Base-by-base conservation (phyloP, 1,284 basidiomycete genomes). In the Schizopora paradoxa region DNA sequence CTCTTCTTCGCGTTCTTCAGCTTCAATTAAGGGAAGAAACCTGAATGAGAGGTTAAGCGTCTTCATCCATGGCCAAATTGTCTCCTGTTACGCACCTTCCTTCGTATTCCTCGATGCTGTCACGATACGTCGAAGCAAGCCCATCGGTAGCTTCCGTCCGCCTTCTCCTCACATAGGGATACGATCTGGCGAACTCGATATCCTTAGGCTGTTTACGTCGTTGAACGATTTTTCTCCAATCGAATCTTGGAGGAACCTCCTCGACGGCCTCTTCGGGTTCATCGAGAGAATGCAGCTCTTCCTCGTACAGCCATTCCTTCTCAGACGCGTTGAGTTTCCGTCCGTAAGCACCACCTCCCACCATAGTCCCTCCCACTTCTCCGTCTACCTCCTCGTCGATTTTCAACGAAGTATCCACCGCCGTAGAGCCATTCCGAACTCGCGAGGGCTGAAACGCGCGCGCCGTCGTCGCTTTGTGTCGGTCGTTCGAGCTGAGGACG, bases 1-100 rank as follows among this genome's bases (percentile, higher is more conserved):
- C 53, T 82, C 77, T 31, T 76, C 77, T 54, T 86, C 77, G 1
- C 66, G 67, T 58, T 82, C 78, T 62, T 91, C 88, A 2, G 74
- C 70, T 13, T 69, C 62, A 2, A 91, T 60, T 3, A 90, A 66
- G 0, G 76, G 72, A 13, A 75, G 31, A 58, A 88, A 91, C 40
- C 86, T 89, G 7, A 31, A 21, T 6, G 8, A 32, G 31, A 16
- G 33, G 35, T 39, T 42, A 14, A 31, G 33, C 18, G n/a, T n/a
- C n/a, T n/a, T n/a, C n/a, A n/a, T n/a, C n/a, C n/a, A n/a, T n/a
- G n/a, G n/a, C n/a, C n/a, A 21, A 27, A 42, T 21, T 28, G 37
- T 7, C 33, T 16, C 23, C 21, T 18, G 34, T 5, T 5, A 58
- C 69, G 33, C 47, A 76, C 76, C 64, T 66, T 4, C 69, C 57